These are phyloP conservation scores for Colletotrichum gloeosporioides DNA, from an alignment of 2,329 filamentous ascomycete genomes.

Conservation along the genomic window DNA sequence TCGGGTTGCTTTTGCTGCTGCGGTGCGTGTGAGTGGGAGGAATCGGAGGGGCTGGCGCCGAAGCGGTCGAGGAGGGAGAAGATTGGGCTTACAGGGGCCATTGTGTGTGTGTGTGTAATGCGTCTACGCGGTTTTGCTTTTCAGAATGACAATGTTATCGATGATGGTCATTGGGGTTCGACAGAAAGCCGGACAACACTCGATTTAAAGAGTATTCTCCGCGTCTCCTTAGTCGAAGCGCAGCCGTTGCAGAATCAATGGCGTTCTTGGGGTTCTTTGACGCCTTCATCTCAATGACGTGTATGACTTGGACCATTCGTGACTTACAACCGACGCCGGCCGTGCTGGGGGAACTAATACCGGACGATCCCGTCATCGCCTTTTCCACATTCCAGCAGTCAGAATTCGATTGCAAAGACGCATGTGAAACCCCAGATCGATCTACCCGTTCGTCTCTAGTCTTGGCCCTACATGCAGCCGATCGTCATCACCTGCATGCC, in stretches of 20 bases:
- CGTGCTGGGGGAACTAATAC: not conserved
- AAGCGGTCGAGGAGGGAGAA: not conserved
- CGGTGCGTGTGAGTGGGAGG: not conserved
- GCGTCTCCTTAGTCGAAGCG: not conserved
- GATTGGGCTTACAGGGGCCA: constrained; percentile 10
- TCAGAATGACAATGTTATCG: too few species aligned
- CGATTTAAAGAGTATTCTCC: not conserved
- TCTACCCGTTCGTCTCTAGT: not conserved
- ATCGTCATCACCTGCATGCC: not conserved
- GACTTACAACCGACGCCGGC: not conserved
- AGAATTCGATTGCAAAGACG: not conserved
- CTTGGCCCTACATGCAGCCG: not conserved
- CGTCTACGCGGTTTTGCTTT: not conserved
- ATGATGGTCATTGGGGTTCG: too few species aligned
- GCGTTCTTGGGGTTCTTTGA: constrained; percentile 2
- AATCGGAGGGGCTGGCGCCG: not conserved
- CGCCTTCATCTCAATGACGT: constrained; percentile 22
- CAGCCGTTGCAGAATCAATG: not conserved
- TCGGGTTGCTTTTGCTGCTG: constrained; percentile 14
- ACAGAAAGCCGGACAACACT: not conserved
- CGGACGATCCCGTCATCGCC: not conserved
- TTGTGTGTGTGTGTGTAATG: not conserved
- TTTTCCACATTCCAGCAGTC: not conserved
- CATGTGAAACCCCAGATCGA: constrained; percentile 1
- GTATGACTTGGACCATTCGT: constrained; percentile 3